Conservation (phyloP, 768 basidiomycete genomes). For the Russula lepida region DNA sequence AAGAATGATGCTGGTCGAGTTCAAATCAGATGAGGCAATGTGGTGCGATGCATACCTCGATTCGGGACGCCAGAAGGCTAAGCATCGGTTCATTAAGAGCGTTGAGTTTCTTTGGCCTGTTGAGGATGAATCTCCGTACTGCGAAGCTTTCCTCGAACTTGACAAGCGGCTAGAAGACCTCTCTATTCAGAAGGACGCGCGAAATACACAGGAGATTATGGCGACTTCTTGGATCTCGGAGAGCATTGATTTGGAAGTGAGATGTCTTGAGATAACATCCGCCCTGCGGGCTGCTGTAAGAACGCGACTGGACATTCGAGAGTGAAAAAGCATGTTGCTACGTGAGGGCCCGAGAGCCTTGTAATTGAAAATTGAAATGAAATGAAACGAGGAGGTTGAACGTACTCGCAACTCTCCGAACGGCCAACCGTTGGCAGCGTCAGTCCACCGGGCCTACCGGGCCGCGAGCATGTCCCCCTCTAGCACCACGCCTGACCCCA, state of each 20-base stretch:
- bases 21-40: neutral
- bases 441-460: neutral
- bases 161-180: slow-evolving; percentile 36
- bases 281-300: slow-evolving; percentile 26
- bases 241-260: slow-evolving; percentile 25
- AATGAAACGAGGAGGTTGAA: too few relatives aligned
- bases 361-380: too few relatives aligned
- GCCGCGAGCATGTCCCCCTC: slow-evolving; percentile 1
- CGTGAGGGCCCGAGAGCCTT: neutral
- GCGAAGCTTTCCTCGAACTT: slow-evolving; percentile 59
- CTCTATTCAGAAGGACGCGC: slow-evolving; percentile 7
- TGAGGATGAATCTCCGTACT: slow-evolving; percentile 66
- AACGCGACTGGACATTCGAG: slow-evolving; percentile 12
- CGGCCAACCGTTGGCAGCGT: neutral
- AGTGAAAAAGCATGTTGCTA: slow-evolving; percentile 6
- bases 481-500: too few relatives aligned
- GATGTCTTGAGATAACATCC: slow-evolving; percentile 30
- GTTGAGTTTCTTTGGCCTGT: slow-evolving; percentile 75
- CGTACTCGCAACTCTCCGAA: neutral
- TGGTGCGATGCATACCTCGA: slow-evolving; percentile 48
- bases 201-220: neutral
- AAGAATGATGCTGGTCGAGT: neutral
- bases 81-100: slow-evolving; percentile 78
- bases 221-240: slow-evolving; percentile 8
- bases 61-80: slow-evolving; percentile 53